Base-by-base conservation (phyloP, 164 flowering plant species). In the Macadamia tetraphylla region DNA sequence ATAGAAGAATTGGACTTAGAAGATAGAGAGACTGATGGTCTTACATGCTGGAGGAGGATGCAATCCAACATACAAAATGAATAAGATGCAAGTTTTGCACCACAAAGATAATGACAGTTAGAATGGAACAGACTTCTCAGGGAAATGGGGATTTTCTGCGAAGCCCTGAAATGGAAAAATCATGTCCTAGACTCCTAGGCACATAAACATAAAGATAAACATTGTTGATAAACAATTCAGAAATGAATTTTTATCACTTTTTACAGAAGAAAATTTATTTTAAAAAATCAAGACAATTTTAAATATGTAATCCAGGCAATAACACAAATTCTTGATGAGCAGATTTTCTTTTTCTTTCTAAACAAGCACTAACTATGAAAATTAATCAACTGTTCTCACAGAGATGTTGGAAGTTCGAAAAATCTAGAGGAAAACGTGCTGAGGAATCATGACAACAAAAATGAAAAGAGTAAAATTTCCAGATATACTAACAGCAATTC, bases 1-100 rank as follows among this genome's bases (percentile, higher is more conserved):
- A 63, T 42, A 49, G 35, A 51, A 42, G 63, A 15, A 57, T 74
- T 53, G 73, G 74, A 46, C 14, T 10, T 29, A 18, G 61, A 12
- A 49, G 14, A 53, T 14, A 44, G 66, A 8, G 6, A 63, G n/a
- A 10, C n/a, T 23, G 11, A 46, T 44, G 17, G 15, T 63, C 14
- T 49, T 9, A 43, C 53, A 63, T 29, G 30, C 53, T 10, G 23
- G 32, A 44, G 23, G 32, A 44, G 52, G 32, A 32, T 67, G 63
- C 63, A 72, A 61, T 3, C 17, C 29, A 15, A 49, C 40, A 59
- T 18, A 43, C 6, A 43, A 43, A 63, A 46, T 46, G 44, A 3
- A 29, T 6, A 63, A 44, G 66, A 44, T 12, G 32, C 14, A 8
- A 63, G 46, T 46, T 29, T 4, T 13, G 15, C 1, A 17, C 62